These are phyloP conservation scores for Phyllosticta citrichinensis DNA, from an alignment of 2,329 filamentous ascomycete genomes.

Conservation along the genomic window DNA sequence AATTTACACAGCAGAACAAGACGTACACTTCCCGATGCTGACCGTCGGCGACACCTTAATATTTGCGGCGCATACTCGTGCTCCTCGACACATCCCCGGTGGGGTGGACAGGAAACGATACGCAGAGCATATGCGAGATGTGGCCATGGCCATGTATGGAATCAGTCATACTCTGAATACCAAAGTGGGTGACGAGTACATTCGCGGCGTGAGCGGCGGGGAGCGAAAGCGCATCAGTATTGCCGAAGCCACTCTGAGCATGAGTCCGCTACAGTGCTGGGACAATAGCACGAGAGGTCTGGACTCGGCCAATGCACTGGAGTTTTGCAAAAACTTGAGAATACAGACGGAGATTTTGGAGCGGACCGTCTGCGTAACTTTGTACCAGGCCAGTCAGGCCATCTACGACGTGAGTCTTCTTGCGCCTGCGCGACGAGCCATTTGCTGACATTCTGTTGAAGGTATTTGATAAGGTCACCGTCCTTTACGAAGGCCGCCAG, in stretches of 20 bases:
- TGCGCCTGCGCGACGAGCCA: not conserved
- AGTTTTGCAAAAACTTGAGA: conserved; percentile 62
- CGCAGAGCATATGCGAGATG: conserved; percentile 55
- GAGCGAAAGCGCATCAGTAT: conserved; percentile 76
- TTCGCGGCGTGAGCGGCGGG: conserved; percentile 65
- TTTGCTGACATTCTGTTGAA: not conserved
- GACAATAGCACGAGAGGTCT: conserved; percentile 68
- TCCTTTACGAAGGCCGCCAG: conserved; percentile 59
- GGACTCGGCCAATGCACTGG: conserved; percentile 65
- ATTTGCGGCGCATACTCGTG: conserved; percentile 63
- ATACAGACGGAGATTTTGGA: conserved; percentile 57
- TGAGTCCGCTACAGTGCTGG: conserved; percentile 59
- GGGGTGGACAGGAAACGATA: conserved; percentile 47
- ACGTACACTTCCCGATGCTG: conserved; percentile 70
- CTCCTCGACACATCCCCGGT: conserved; percentile 51
- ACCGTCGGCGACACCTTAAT: conserved; percentile 69
- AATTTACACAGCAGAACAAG: conserved; percentile 78
- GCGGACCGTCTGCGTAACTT: conserved; percentile 58
- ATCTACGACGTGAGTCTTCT: conserved; percentile 46
- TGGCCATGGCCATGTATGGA: conserved; percentile 67
- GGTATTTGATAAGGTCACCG: conserved; percentile 57
- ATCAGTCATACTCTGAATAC: conserved; percentile 66
- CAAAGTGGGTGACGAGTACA: conserved; percentile 62
- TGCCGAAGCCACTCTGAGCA: conserved; percentile 63
- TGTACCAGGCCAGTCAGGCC: conserved; percentile 61